phyloP scores from a whole-genome alignment of 441 rosid genomes.

The Pelargonium exstipulatum region DNA sequence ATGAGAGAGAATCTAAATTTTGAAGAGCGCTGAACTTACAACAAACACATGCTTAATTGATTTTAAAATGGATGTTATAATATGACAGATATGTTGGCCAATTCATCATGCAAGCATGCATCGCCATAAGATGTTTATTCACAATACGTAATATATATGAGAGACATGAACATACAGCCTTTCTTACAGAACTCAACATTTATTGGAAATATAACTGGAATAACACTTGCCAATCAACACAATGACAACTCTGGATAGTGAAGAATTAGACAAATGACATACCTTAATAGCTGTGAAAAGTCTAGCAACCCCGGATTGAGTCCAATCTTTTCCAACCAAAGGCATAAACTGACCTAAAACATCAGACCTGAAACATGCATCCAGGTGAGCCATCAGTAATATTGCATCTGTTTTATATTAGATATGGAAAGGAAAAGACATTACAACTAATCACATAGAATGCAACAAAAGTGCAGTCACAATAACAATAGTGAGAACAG shows the following conservation, averaged over 20 bases:
- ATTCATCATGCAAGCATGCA: no score
- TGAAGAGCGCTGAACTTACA: no score
- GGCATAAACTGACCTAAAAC: slow-evolving; percentile 96
- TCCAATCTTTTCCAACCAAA: slow-evolving; percentile 92
- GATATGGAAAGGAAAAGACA: background rate
- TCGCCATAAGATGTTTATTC: no score
- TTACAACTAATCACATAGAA: background rate
- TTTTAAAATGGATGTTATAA: no score
- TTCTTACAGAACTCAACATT: background rate
- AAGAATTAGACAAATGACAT: slow-evolving; percentile 15
- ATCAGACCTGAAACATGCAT: slow-evolving; percentile 61
- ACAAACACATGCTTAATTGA: no score
- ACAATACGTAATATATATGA: background rate
- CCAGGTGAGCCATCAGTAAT: slow-evolving; percentile 19
- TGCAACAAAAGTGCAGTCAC: background rate
- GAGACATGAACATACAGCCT: background rate
- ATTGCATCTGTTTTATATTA: background rate
- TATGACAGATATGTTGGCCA: no score
- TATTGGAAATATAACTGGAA: no score
- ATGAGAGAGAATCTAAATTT: no score
- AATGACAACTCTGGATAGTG: slow-evolving; percentile 6
- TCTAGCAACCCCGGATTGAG: slow-evolving; percentile 86
- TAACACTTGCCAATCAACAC: background rate
- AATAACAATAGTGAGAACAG: background rate
- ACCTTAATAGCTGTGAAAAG: slow-evolving; percentile 89